Percentiles rank a stretch among this genome's conserved stretches.
Evolutionary conservation across 1,284 basidiomycete species (phyloP).

Genomic region (Rhodotorula sp.): DNA sequence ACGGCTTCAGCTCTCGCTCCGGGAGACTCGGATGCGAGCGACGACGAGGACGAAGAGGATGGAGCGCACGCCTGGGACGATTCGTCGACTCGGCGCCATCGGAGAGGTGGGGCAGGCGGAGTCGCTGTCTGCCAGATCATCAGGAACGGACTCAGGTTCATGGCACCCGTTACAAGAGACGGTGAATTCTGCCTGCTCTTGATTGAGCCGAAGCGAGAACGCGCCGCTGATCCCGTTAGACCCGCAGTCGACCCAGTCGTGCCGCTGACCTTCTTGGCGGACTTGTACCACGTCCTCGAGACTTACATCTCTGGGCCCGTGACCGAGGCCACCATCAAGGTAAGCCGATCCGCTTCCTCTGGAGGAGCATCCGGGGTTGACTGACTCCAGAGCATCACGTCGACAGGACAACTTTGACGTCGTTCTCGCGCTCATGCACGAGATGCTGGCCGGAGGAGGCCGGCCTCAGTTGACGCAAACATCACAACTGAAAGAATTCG

Average conservation of each 20-base stretch:
- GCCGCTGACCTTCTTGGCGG: constrained; percentile 34
- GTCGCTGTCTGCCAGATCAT: constrained; percentile 32
- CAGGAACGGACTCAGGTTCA: constrained; percentile 26
- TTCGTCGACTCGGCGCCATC: not conserved
- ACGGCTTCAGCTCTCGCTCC: not conserved
- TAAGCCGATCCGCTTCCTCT: not conserved
- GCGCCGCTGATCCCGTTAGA: not conserved
- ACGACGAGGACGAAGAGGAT: constrained; percentile 11
- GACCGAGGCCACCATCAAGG: constrained; percentile 37
- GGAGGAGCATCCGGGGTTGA: too few relatives aligned
- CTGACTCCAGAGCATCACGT: too few relatives aligned
- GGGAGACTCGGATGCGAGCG: not conserved
- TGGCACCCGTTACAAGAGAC: constrained; percentile 28
- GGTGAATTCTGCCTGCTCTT: constrained; percentile 8
- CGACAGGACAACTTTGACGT: constrained; percentile 41
- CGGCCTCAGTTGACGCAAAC: constrained; percentile 29
- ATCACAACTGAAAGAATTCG: constrained; percentile 35
- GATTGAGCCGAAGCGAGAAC: too few relatives aligned
- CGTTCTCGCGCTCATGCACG: constrained; percentile 37
- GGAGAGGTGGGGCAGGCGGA: not conserved
- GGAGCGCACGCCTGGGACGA: constrained; percentile 1
- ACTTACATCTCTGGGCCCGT: constrained; percentile 34
- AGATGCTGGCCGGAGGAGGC: constrained; percentile 35
- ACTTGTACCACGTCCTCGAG: constrained; percentile 34
- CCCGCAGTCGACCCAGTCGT: constrained; percentile 37